Percentiles rank a stretch among this genome's conserved stretches.
phyloP scores from a whole-genome alignment of 352 stramenopile genomes.

The Phytopythium litorale region DNA sequence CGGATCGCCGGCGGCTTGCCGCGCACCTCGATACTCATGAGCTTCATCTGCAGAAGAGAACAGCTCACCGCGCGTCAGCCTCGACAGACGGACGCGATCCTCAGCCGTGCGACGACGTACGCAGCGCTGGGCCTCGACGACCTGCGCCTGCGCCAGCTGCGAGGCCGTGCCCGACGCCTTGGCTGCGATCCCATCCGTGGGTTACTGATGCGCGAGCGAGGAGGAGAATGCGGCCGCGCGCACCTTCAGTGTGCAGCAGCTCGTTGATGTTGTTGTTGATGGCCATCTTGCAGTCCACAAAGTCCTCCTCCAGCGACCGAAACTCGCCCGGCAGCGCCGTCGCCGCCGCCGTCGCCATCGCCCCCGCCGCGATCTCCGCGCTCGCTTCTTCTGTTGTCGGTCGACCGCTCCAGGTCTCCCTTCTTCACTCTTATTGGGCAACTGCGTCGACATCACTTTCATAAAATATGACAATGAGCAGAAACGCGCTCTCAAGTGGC shows the following conservation, averaged over 20 bases:
- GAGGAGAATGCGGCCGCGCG: not conserved
- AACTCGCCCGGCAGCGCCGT: conserved; percentile 53
- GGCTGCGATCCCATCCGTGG: conserved; percentile 9
- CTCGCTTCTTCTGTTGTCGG: not conserved
- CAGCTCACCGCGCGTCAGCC: not conserved
- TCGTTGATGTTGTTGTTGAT: conserved; percentile 79
- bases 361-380: conserved; percentile 4
- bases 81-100: not conserved
- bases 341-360: conserved; percentile 16
- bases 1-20: conserved; percentile 49
- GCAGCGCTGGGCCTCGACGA: conserved; percentile 72
- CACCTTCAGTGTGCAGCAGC: conserved; percentile 50
- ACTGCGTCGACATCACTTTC: not conserved
- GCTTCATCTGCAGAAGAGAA: conserved; percentile 81
- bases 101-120: conserved; percentile 18
- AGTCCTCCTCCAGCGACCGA: conserved; percentile 70
- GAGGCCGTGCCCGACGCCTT: conserved; percentile 32
- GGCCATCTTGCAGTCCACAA: conserved; percentile 76
- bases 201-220: too few species aligned
- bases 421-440: not conserved
- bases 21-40: conserved; percentile 76
- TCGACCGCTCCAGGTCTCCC: not conserved
- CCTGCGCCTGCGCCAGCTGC: conserved; percentile 51
- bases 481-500: not conserved
- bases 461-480: not conserved